Base-by-base conservation (phyloP, 2,329 filamentous ascomycete genomes). In the Ambrosiella beaveri region DNA sequence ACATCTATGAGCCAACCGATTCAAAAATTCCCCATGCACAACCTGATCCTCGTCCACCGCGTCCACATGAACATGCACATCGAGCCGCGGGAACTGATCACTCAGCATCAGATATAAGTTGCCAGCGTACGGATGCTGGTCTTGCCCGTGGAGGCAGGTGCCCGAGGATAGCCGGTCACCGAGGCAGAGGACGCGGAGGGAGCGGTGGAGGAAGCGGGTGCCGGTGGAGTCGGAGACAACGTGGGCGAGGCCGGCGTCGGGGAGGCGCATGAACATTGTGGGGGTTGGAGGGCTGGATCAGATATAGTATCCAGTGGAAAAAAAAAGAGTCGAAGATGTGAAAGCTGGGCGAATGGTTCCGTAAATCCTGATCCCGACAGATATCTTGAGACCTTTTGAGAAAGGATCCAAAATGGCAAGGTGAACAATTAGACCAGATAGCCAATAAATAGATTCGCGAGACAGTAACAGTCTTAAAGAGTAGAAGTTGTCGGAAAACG, bases 181-280 rank as follows among this genome's bases (percentile, higher is more conserved):
- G 67, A 84, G 80, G 71, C 80, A 83, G 61, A 84, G 74, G 64
- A 84, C 75, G 64, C 74, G 72, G 36, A 81, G 70, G 37, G 69
- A 15, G 13, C 37, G 52, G 12, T 39, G 15, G 11, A 19, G 15
- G 38, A 54, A 54, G 9, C 39, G 11, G 13, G 35, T 11, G 44
- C 19, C 44, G 8, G 36, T 19, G 8, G 37, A 15, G 35, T 9
- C 7, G 17, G 9, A 13, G n/a, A 15, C 13, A 8, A n/a, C n/a
- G 12, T 53, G 59, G 17, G n/a, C 39, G 19, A 54, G 47, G 12
- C 38, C 49, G 7, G 51, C 44, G 8, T 57, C 59, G 49, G 55
- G 56, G 7, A 60, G 51, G 17, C 49, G 54, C 12, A 56, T 57
- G 15, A 57, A 60, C 59, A 60, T 60, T n/a, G 41, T 52, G 36